A percentile compares a stretch with the other conserved stretches of the same genome.
These are phyloP conservation scores for Xerocomus alliaceus DNA, from an alignment of 1,284 basidiomycete genomes.

Conservation along the genomic window DNA sequence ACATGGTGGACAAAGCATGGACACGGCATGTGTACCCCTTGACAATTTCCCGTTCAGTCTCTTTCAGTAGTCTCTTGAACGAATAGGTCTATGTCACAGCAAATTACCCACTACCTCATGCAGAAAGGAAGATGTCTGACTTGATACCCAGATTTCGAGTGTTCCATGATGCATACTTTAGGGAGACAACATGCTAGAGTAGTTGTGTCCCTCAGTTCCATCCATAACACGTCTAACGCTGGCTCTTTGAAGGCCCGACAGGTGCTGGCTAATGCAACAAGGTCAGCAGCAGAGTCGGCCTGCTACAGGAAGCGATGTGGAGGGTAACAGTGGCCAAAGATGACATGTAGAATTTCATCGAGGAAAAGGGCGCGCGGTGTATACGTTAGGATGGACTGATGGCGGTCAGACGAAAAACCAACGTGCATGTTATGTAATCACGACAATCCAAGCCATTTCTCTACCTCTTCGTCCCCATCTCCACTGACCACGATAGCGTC, in stretches of 20 bases:
- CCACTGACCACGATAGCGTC: too few relatives aligned
- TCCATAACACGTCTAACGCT: conserved; percentile 14
- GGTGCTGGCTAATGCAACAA: conserved; percentile 4
- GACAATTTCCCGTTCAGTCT: not conserved
- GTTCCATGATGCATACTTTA: too few relatives aligned
- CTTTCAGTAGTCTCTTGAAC: not conserved
- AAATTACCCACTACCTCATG: not conserved
- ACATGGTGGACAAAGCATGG: not conserved
- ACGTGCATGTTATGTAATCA: too few relatives aligned
- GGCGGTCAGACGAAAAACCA: too few relatives aligned
- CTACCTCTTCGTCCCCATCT: too few relatives aligned
- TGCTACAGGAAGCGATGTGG: too few relatives aligned
- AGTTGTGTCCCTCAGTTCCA: not conserved
- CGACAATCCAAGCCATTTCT: too few relatives aligned
- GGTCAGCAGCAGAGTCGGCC: too few relatives aligned
- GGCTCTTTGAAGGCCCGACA: conserved; percentile 15
- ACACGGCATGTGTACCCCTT: not conserved
- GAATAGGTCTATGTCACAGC: not conserved
- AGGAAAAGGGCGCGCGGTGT: too few relatives aligned
- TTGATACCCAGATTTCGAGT: not conserved
- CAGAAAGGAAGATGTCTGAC: not conserved
- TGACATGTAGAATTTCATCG: too few relatives aligned
- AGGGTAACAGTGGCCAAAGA: conserved; percentile 8
- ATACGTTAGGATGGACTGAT: too few relatives aligned
- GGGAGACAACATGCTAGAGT: not conserved